Conservation (phyloP, 352 stramenopile genomes). For the Globisporangium spiculum region DNA sequence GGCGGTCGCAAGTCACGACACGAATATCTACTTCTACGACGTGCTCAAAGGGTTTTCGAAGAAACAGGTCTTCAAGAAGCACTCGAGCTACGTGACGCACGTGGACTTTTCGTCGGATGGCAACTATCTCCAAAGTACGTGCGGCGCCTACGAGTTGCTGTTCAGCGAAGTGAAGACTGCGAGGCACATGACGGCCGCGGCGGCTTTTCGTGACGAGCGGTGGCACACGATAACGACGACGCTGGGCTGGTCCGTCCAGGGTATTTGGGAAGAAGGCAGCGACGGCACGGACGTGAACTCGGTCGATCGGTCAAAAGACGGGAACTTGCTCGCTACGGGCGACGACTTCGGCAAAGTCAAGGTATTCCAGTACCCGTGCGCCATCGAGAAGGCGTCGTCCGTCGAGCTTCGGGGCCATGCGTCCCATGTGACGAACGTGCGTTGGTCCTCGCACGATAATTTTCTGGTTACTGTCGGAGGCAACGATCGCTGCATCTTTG, state of each 20-base stretch:
- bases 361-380: conserved; percentile 85
- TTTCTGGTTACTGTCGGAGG: conserved; percentile 72
- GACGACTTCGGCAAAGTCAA: conserved; percentile 87
- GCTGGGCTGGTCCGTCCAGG: conserved; percentile 90
- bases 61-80: conserved; percentile 73
- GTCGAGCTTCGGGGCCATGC: conserved; percentile 64
- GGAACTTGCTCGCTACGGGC: conserved; percentile 62
- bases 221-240: conserved; percentile 90
- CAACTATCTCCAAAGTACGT: conserved; percentile 65
- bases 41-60: conserved; percentile 66
- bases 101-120: conserved; percentile 78
- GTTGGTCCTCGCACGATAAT: conserved; percentile 55
- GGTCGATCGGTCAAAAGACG: conserved; percentile 63
- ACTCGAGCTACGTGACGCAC: conserved; percentile 77
- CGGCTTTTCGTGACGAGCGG: conserved; percentile 79
- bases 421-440: conserved; percentile 81
- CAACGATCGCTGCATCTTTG: conserved; percentile 76
- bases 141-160: conserved; percentile 84
- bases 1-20: conserved; percentile 69
- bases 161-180: conserved; percentile 83
- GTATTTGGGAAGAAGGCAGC: conserved; percentile 75
- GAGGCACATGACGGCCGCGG: conserved; percentile 70
- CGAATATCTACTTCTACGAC: conserved; percentile 74
- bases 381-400: conserved; percentile 47
- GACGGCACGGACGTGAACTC: conserved; percentile 85